Percentiles rank a stretch among this genome's conserved stretches.
Evolutionary conservation across 495 filamentous ascomycete genomes (phyloP).

Genomic region (Neurospora intermedia): DNA sequence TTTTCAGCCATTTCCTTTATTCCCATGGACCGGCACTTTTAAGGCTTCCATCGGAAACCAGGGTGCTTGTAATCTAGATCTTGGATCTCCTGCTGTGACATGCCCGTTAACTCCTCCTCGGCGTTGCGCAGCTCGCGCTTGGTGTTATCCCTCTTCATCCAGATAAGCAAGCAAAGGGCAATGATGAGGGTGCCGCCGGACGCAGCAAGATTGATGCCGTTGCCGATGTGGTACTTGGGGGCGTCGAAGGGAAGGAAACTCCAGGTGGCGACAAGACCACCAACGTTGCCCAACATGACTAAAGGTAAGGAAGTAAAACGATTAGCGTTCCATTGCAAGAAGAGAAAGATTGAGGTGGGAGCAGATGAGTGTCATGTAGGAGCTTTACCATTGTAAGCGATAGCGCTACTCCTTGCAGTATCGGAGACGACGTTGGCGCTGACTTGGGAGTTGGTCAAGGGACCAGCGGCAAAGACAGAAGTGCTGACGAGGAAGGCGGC

Average conservation of each 20-base stretch:
- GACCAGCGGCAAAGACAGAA: conserved; percentile 58
- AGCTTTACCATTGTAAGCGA: conserved; percentile 39
- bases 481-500: conserved; percentile 59
- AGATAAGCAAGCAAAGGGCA: conserved; percentile 35
- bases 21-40: neutral
- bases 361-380: neutral
- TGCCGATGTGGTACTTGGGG: conserved; percentile 62
- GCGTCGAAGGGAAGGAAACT: conserved; percentile 52
- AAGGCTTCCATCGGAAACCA: conserved; percentile 53
- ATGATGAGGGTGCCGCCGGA: conserved; percentile 41
- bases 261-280: conserved; percentile 63
- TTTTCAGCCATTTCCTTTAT: neutral
- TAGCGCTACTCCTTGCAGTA: conserved; percentile 54
- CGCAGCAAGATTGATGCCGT: conserved; percentile 62
- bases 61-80: conserved; percentile 67
- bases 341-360: too few species aligned
- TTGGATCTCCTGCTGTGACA: conserved; percentile 46
- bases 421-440: conserved; percentile 63
- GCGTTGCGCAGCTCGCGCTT: conserved; percentile 43
- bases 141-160: conserved; percentile 57
- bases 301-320: neutral
- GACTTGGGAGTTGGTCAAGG: conserved; percentile 54
- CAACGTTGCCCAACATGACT: conserved; percentile 65
- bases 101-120: conserved; percentile 43
- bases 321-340: neutral